phyloP scores from a whole-genome alignment of 768 basidiomycete species.

The Hydnomerulius pinastri region DNA sequence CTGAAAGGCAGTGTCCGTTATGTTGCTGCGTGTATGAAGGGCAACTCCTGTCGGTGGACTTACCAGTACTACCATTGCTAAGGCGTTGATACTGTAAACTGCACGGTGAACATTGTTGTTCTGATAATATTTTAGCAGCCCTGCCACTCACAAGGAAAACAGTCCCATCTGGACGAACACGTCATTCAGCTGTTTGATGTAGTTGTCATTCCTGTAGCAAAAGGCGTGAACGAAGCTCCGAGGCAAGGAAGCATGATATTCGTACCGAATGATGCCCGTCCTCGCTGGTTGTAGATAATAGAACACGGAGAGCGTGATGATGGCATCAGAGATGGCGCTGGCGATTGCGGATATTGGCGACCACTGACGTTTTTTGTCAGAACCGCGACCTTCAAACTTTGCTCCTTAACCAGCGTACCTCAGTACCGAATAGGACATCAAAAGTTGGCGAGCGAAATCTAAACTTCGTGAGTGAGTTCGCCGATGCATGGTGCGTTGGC shows the following conservation, averaged over 20 bases:
- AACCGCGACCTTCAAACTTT: too few species aligned
- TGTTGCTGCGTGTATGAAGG: not conserved
- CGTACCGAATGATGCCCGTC: constrained; percentile 13
- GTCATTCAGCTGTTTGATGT: constrained; percentile 13
- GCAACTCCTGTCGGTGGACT: not conserved
- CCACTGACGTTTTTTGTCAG: constrained; percentile 4
- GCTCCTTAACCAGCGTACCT: constrained; percentile 6
- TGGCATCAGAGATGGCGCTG: constrained; percentile 21
- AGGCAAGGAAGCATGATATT: not conserved
- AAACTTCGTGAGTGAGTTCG: not conserved
- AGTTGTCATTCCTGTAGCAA: constrained; percentile 4
- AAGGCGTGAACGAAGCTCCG: not conserved
- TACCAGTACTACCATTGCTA: constrained; percentile 13
- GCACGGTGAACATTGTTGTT: too few species aligned
- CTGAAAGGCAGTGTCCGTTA: constrained; percentile 8
- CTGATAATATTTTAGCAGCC: too few species aligned
- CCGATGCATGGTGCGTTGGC: not conserved
- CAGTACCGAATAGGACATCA: not conserved
- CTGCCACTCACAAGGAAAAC: constrained; percentile 16
- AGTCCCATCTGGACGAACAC: constrained; percentile 23
- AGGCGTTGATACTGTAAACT: constrained; percentile 10
- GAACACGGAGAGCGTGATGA: constrained; percentile 18
- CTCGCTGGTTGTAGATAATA: constrained; percentile 17
- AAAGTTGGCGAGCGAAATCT: constrained; percentile 14
- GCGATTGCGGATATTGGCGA: constrained; percentile 8